Base-by-base conservation (phyloP, 2,329 filamentous ascomycete genomes). In the Paracoccidioides brasiliensis region DNA sequence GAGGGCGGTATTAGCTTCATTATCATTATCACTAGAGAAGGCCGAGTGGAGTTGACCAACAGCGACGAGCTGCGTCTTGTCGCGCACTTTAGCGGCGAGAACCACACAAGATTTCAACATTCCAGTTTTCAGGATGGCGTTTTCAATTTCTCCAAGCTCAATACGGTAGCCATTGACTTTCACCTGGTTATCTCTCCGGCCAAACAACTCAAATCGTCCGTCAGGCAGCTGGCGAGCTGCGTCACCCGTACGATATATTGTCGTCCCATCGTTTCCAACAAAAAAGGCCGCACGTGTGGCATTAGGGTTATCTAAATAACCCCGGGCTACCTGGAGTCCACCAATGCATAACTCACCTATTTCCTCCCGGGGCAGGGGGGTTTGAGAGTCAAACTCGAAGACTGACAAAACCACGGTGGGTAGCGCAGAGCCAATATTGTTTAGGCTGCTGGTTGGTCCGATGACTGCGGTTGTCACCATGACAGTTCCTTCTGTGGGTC, bases 161-260 rank as follows among this genome's bases (percentile, higher is more conserved):
- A 83, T 78, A 50, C 81, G 72, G 59, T 78, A 80, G 32, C 84
- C 84, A 2, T 74, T 71, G 28, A 84, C 67, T 66, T 86, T 85
- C 56, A 82, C 77, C 64, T 81, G 81, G 44, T 55, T 51, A 38
- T 55, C 53, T 30, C 28, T 42, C 33, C 53, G 53, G 14, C 53
- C 53, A 15, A 55, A 41, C 14, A 51, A 22, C 28, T 55, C 46
- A 6, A 55, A n/a, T 4, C 14, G 28, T 9, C 45, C 45, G 40
- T 35, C 38, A 28, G 35, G 37, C 3, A 42, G 37, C 5, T 51
- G 41, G 22, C 46, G 44, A 8, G 46, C 53, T 3, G 22, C 32
- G 37, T 55, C 53, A 2, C 53, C 53, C n/a, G 53, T 55, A 9
- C 52, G 52, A 53, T 53, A 53, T 0, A 95, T 78, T 2, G 81